phyloP scores from a whole-genome alignment of 257 asterid genomes.

The Plantago elongata region DNA sequence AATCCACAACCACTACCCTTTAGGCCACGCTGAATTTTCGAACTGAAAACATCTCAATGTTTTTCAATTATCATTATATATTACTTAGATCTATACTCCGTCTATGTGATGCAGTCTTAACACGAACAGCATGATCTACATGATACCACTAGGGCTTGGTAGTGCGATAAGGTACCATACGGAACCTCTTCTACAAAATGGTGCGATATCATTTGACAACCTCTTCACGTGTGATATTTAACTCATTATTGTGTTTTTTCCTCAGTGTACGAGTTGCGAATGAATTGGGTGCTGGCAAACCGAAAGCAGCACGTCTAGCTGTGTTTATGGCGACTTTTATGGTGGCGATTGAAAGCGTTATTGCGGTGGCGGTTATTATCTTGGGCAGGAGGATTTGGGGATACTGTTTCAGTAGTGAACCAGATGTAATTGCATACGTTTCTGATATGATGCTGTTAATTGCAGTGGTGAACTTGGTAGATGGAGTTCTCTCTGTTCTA shows the following conservation, averaged over 20 bases:
- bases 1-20: too few relatives aligned
- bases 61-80: not conserved
- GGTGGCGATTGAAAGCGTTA: constrained; percentile 43
- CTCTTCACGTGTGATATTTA: not conserved
- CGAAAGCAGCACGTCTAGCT: constrained; percentile 53
- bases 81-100: not conserved
- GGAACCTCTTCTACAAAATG: too few relatives aligned
- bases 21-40: too few relatives aligned
- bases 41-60: too few relatives aligned
- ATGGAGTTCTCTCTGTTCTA: constrained; percentile 54
- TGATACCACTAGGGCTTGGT: constrained; percentile 74
- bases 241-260: not conserved
- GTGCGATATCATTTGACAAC: not conserved
- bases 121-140: constrained; percentile 50
- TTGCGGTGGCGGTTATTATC: constrained; percentile 41
- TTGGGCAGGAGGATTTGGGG: constrained; percentile 57
- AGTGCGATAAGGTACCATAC: constrained; percentile 54
- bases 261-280: constrained; percentile 60
- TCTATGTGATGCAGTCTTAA: constrained; percentile 37
- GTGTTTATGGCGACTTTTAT: constrained; percentile 40
- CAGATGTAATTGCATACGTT: constrained; percentile 41
- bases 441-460: constrained; percentile 50
- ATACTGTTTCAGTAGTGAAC: constrained; percentile 49
- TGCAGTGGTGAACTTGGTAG: constrained; percentile 42
- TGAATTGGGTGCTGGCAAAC: constrained; percentile 62